A percentile compares a stretch with the other conserved stretches of the same genome.
Evolutionary conservation across 1,284 basidiomycete species (phyloP).

Genomic region (Anthracocystis walkeri): DNA sequence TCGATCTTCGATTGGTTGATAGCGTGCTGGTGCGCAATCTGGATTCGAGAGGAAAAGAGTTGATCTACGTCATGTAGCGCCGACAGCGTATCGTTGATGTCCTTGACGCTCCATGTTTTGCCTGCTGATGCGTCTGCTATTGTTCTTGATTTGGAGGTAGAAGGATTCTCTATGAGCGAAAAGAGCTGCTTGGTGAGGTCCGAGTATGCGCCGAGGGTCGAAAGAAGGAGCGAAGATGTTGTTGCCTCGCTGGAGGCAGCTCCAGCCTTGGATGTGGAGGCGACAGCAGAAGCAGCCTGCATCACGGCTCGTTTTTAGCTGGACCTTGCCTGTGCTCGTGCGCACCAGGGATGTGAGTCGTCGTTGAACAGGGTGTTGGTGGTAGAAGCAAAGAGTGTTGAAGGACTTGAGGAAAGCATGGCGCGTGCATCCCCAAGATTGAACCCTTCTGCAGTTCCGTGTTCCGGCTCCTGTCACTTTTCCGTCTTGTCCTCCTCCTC

Average conservation of each 20-base stretch:
- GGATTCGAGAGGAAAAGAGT: conserved; percentile 28
- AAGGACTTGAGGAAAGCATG: background rate
- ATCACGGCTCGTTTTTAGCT: background rate
- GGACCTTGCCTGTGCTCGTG: background rate
- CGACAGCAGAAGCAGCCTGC: conserved; percentile 7
- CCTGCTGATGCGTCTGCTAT: conserved; percentile 30
- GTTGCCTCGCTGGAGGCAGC: conserved; percentile 23
- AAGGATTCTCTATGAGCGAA: conserved; percentile 36
- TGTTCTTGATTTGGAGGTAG: conserved; percentile 1
- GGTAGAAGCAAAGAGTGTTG: too few relatives aligned
- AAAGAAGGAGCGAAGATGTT: conserved; percentile 34
- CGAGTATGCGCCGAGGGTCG: conserved; percentile 44
- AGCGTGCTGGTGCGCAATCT: conserved; percentile 44
- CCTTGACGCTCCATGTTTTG: conserved; percentile 19
- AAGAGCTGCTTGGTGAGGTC: conserved; percentile 46
- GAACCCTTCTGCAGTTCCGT: background rate
- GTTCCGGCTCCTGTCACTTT: conserved; percentile 2
- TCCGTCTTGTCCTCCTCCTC: background rate
- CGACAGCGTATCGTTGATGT: conserved; percentile 16
- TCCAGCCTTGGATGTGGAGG: conserved; percentile 1
- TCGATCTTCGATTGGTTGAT: conserved; percentile 44
- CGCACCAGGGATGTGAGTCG: background rate
- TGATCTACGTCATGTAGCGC: conserved; percentile 36
- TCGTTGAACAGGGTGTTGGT: background rate
- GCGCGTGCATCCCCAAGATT: conserved; percentile 5